These are phyloP conservation scores for Aspergillus sp. DNA, from an alignment of 2,329 filamentous ascomycete species.

Conservation along the genomic window DNA sequence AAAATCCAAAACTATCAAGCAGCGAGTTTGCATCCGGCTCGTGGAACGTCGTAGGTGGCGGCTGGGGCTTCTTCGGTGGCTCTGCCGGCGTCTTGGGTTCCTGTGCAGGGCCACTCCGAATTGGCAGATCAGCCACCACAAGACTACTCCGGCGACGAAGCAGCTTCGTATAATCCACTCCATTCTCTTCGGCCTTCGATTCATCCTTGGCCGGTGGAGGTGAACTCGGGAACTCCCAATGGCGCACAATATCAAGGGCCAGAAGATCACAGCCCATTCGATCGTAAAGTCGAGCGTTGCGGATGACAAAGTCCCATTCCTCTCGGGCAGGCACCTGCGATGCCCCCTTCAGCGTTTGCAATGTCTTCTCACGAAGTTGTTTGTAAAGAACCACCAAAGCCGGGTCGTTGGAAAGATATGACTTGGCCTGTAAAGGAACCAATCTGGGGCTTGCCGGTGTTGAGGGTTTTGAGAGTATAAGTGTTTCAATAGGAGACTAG, in stretches of 20 bases:
- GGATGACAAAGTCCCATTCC: slow-evolving; percentile 85
- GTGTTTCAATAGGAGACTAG: slow-evolving; percentile 70
- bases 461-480: slow-evolving; percentile 47
- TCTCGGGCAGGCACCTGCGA: slow-evolving; percentile 71
- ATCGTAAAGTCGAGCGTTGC: slow-evolving; percentile 77
- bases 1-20: slow-evolving; percentile 92
- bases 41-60: slow-evolving; percentile 73
- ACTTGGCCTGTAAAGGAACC: slow-evolving; percentile 60
- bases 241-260: slow-evolving; percentile 67
- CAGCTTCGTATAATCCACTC: slow-evolving; percentile 61
- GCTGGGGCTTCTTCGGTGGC: slow-evolving; percentile 43
- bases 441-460: slow-evolving; percentile 61
- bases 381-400: slow-evolving; percentile 82
- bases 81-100: slow-evolving; percentile 29
- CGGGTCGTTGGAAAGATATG: slow-evolving; percentile 86
- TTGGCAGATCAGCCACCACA: slow-evolving; percentile 66
- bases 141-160: slow-evolving; percentile 69
- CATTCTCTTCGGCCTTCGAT: slow-evolving; percentile 21
- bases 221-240: slow-evolving; percentile 46
- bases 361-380: slow-evolving; percentile 73
- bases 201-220: slow-evolving; percentile 34
- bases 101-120: slow-evolving; percentile 38
- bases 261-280: slow-evolving; percentile 92
- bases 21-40: slow-evolving; percentile 89
- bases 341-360: slow-evolving; percentile 81